Conservation (phyloP, 2,329 filamentous ascomycete species). For the Sporothrix inflata region DNA sequence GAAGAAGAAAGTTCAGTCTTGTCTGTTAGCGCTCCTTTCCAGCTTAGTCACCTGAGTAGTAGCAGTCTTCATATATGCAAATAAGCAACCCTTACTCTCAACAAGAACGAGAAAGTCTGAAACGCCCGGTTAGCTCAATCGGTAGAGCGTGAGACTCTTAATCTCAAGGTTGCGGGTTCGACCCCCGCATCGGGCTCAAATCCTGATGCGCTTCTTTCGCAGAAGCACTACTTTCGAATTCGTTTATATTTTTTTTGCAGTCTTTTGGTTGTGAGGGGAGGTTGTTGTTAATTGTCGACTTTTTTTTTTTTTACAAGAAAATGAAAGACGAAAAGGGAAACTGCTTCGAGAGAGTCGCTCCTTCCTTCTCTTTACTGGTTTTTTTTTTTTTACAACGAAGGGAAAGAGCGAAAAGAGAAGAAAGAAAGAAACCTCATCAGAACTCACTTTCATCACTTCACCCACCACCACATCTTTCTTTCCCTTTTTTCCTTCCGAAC, state of each 20-base stretch:
- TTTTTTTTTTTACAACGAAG: not conserved
- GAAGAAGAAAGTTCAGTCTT: not conserved
- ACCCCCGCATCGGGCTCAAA: slow-evolving; percentile 54
- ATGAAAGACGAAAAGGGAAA: too few species aligned
- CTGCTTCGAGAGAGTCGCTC: too few species aligned
- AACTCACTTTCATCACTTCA: not conserved
- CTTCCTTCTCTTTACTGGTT: too few species aligned
- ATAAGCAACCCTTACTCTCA: not conserved
- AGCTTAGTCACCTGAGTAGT: not conserved
- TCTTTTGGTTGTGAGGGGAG: not conserved
- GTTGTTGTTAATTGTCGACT: not conserved
- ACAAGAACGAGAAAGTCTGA: slow-evolving; percentile 24
- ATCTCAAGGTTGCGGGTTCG: slow-evolving; percentile 44
- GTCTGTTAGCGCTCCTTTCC: not conserved
- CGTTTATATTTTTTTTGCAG: slow-evolving; percentile 27
- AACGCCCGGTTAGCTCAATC: slow-evolving; percentile 66
- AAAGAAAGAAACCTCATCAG: not conserved
- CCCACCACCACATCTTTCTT: not conserved
- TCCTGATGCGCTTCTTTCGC: slow-evolving; percentile 41
- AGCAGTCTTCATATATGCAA: not conserved
- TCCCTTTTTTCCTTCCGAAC: not conserved
- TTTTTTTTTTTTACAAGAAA: not conserved
- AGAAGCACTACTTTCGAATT: slow-evolving; percentile 27
- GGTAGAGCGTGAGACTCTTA: slow-evolving; percentile 76
- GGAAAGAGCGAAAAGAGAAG: not conserved